Conservation (phyloP, 371 early-diverging fungal genomes). For the Mortierella sp. region DNA sequence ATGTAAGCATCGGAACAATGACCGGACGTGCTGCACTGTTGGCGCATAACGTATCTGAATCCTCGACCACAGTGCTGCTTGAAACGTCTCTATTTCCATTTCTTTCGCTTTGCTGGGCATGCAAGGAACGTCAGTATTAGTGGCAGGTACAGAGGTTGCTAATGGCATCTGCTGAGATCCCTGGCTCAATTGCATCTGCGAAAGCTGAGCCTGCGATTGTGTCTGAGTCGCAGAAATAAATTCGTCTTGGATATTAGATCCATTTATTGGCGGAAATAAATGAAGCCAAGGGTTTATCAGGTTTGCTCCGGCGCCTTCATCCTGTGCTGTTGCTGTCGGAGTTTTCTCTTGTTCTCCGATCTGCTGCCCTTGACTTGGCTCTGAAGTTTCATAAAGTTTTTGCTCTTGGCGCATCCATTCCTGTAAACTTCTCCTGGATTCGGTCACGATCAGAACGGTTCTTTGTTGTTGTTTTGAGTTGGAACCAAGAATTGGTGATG, state of each 20-base stretch:
- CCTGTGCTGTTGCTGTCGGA: neutral
- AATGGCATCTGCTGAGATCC: neutral
- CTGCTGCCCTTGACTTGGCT: neutral
- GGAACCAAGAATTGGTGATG: neutral
- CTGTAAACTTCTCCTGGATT: conserved; percentile 7
- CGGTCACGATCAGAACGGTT: conserved; percentile 29
- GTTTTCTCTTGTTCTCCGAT: neutral
- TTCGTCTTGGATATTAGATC: conserved; percentile 5
- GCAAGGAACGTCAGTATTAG: neutral
- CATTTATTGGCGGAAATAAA: conserved; percentile 11
- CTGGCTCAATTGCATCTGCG: conserved; percentile 7
- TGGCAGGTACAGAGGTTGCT: neutral
- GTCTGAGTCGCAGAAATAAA: conserved; percentile 28
- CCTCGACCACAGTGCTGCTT: conserved; percentile 31
- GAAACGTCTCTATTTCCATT: neutral
- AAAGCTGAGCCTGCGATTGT: neutral
- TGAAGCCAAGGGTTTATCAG: conserved; percentile 24
- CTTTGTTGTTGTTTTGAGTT: neutral
- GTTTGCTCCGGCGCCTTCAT: no score
- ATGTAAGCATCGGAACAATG: conserved; percentile 38
- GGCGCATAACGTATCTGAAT: conserved; percentile 49
- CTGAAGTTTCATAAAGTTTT: neutral
- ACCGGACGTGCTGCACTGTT: conserved; percentile 26
- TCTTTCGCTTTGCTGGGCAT: neutral
- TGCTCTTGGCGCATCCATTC: conserved; percentile 20